Percentiles rank a stretch among this genome's conserved stretches.
These are phyloP conservation scores for Thyridium curvatum DNA, from an alignment of 2,329 filamentous ascomycete genomes.

Conservation along the genomic window DNA sequence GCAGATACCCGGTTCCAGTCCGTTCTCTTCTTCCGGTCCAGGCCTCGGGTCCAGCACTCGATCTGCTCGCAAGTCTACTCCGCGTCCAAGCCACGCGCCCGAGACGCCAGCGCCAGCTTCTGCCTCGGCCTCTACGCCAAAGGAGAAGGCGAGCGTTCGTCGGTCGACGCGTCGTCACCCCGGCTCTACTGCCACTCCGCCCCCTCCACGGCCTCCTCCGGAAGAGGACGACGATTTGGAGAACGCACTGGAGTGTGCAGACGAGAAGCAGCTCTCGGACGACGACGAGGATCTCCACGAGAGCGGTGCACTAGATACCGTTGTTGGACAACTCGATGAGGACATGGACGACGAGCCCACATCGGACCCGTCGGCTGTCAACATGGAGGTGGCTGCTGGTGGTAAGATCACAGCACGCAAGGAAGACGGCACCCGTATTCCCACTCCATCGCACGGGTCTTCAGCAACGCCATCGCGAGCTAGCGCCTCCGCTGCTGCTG, in stretches of 20 bases:
- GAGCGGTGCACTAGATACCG: conserved; percentile 66
- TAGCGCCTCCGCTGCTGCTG: conserved; percentile 19
- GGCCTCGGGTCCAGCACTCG: conserved; percentile 32
- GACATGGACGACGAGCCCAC: conserved; percentile 67
- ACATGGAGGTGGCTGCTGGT: conserved; percentile 78
- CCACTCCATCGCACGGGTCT: conserved; percentile 65
- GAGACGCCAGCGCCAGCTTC: conserved; percentile 36
- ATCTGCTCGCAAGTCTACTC: conserved; percentile 38
- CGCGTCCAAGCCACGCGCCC: conserved; percentile 21
- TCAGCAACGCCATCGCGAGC: not conserved
- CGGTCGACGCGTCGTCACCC: conserved; percentile 58
- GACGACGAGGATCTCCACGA: conserved; percentile 65
- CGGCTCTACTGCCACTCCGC: conserved; percentile 43
- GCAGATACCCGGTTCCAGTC: conserved; percentile 11
- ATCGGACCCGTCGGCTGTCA: conserved; percentile 82
- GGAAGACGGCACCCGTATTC: conserved; percentile 82
- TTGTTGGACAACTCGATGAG: conserved; percentile 86
- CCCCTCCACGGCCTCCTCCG: conserved; percentile 43
- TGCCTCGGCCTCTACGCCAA: conserved; percentile 36
- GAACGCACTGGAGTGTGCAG: conserved; percentile 81
- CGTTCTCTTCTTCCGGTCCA: conserved; percentile 28
- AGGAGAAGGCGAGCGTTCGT: conserved; percentile 53
- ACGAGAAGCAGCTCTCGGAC: conserved; percentile 78
- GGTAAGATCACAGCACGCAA: conserved; percentile 87
- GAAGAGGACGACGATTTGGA: conserved; percentile 56